These are phyloP conservation scores for Botrytis galanthina DNA, from an alignment of 2,329 filamentous ascomycete species.

Conservation along the genomic window DNA sequence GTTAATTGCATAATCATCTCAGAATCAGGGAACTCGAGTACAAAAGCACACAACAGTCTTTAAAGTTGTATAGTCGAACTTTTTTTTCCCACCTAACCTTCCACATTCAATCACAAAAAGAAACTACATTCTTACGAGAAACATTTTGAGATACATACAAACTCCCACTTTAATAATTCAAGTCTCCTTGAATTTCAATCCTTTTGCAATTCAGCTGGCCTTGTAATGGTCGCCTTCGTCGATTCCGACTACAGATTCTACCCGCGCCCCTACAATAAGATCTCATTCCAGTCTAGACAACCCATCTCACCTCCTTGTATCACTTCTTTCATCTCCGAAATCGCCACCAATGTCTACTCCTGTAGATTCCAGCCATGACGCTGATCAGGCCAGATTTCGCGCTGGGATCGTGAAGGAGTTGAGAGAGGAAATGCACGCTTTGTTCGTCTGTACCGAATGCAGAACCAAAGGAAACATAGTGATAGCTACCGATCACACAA, in stretches of 20 bases:
- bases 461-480: neutral
- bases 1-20: neutral
- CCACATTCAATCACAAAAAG: neutral
- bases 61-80: neutral
- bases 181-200: neutral
- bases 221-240: neutral
- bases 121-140: rapidly evolving
- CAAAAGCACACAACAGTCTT: neutral
- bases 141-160: neutral
- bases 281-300: neutral
- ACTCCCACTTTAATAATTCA: neutral
- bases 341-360: neutral
- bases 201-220: too few species aligned
- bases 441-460: neutral
- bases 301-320: neutral
- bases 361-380: neutral
- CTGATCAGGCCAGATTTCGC: neutral
- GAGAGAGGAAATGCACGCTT: neutral
- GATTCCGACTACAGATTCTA: neutral
- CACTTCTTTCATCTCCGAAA: neutral
- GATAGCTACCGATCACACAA: neutral
- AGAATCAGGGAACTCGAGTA: neutral
- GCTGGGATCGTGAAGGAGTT: neutral
- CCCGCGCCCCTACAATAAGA: neutral
- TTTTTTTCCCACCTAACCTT: neutral